phyloP scores from a whole-genome alignment of 2,329 filamentous ascomycete genomes.

The Xylaria hypoxylon region DNA sequence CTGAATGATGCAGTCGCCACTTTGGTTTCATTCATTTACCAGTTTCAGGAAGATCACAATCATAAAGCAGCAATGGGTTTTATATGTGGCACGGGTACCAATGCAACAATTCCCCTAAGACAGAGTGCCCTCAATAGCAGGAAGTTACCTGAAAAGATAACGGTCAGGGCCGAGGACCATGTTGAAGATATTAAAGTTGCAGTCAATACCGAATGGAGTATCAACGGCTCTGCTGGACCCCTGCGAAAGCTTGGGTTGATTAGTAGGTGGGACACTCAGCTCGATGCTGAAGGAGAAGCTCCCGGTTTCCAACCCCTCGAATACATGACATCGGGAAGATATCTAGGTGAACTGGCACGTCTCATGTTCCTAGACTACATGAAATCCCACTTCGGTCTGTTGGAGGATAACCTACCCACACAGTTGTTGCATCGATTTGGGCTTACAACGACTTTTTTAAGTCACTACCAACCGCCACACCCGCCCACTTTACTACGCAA shows the following conservation, averaged over 20 bases:
- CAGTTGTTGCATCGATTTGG: slow-evolving; percentile 69
- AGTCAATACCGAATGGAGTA: slow-evolving; percentile 88
- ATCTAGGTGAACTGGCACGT: slow-evolving; percentile 80
- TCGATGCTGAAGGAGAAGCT: slow-evolving; percentile 74
- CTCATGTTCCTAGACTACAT: slow-evolving; percentile 76
- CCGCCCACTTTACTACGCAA: slow-evolving; percentile 58
- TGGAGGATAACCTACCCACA: slow-evolving; percentile 62
- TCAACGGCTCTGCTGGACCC: slow-evolving; percentile 78
- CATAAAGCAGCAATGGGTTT: slow-evolving; percentile 81
- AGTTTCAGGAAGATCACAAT: slow-evolving; percentile 69
- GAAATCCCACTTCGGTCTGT: slow-evolving; percentile 56
- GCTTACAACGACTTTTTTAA: slow-evolving; percentile 78
- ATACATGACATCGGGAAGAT: slow-evolving; percentile 84
- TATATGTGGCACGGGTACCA: slow-evolving; percentile 84
- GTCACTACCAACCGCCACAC: slow-evolving; percentile 71
- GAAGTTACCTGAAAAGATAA: slow-evolving; percentile 67
- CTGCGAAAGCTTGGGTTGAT: slow-evolving; percentile 72
- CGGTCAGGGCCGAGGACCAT: slow-evolving; percentile 59
- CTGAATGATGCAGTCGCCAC: slow-evolving; percentile 86
- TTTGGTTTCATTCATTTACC: slow-evolving; percentile 80
- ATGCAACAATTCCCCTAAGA: slow-evolving; percentile 81
- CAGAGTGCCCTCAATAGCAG: slow-evolving; percentile 70
- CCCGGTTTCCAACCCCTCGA: slow-evolving; percentile 86
- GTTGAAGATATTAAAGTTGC: slow-evolving; percentile 72
- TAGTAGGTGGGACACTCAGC: slow-evolving; percentile 75